Base-by-base conservation (phyloP, 2,329 filamentous ascomycete genomes). In the Calonectria henricotiae region DNA sequence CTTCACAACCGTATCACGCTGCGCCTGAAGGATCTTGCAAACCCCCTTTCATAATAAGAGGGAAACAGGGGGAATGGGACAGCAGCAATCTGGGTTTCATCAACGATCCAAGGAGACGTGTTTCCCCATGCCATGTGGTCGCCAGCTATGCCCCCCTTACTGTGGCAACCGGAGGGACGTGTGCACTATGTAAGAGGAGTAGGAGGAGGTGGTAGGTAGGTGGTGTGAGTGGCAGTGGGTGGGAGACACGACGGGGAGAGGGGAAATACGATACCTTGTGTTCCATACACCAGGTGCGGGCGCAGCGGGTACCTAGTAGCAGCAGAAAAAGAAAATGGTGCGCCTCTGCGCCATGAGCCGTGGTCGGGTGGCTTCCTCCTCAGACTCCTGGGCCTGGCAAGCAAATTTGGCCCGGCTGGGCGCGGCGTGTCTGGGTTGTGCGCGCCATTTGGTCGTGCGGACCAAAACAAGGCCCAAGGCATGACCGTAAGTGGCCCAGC, bases 401-500 rank as follows among this genome's bases (percentile, higher is more conserved):
- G 73, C 71, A 76, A 75, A 65, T 69, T 69, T 68, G 63, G 66
- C 70, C 68, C 73, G 75, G 74, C 71, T 75, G 74, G 75, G 74
- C 73, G 71, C 74, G 75, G 70, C 70, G 72, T 71, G 69, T 72
- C 73, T 74, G 73, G 73, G 72, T 69, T 74, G 70, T 71, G 70
- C 70, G 73, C 70, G 73, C 73, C 73, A 75, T 73, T 74, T 78
- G 71, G 67, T 78, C 65, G 74, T 71, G 75, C 73, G 69, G 73
- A 72, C 54, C 71, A 73, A 74, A 76, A 78, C 78, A 74, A 78
- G 77, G 71, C 72, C 71, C 71, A 68, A 70, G 72, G 70, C 67
- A 73, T 72, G 68, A 71, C 71, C 69, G 72, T 70, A 75, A 78
- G 75, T 76, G 77, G 76, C 73, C 64, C 75, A 78, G 63, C 68